Evolutionary conservation across 805 yeast genomes (phyloP).

Genomic region (Candida easanensis): DNA sequence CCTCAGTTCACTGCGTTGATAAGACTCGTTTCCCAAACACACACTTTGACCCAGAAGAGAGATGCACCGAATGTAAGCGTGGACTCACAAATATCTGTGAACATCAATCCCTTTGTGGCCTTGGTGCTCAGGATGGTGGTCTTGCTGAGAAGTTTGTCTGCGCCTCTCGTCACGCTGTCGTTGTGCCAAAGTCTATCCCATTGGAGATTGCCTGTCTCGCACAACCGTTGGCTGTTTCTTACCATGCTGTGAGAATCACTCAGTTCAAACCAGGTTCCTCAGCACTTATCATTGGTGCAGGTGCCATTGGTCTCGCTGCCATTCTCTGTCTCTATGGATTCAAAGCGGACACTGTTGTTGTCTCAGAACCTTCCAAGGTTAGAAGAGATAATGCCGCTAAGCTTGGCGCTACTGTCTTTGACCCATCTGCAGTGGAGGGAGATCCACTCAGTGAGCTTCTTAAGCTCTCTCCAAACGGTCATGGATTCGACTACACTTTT

Average conservation of each 20-base stretch:
- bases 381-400: slow-evolving; percentile 48
- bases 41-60: slow-evolving; percentile 24
- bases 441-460: slow-evolving; percentile 37
- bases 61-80: slow-evolving; percentile 47
- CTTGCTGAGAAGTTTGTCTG: slow-evolving; percentile 48
- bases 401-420: slow-evolving; percentile 47
- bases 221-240: slow-evolving; percentile 58
- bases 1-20: slow-evolving; percentile 57
- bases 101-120: slow-evolving; percentile 46
- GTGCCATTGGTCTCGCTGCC: slow-evolving; percentile 53
- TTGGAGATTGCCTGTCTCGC: slow-evolving; percentile 48
- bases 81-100: slow-evolving; percentile 55
- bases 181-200: slow-evolving; percentile 40
- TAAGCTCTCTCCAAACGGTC: slow-evolving; percentile 37
- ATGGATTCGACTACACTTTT: slow-evolving; percentile 48
- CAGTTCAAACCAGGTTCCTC: slow-evolving; percentile 39
- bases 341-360: slow-evolving; percentile 41
- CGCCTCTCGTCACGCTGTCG: slow-evolving; percentile 36
- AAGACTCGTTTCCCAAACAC: slow-evolving; percentile 37
- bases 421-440: slow-evolving; percentile 41
- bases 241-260: slow-evolving; percentile 52
- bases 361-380: slow-evolving; percentile 46
- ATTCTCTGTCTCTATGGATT: slow-evolving; percentile 50
- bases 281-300: slow-evolving; percentile 51
- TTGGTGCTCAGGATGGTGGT: slow-evolving; percentile 58